Conservation (phyloP, 768 basidiomycete genomes). For the Lactarius akahatsu region DNA sequence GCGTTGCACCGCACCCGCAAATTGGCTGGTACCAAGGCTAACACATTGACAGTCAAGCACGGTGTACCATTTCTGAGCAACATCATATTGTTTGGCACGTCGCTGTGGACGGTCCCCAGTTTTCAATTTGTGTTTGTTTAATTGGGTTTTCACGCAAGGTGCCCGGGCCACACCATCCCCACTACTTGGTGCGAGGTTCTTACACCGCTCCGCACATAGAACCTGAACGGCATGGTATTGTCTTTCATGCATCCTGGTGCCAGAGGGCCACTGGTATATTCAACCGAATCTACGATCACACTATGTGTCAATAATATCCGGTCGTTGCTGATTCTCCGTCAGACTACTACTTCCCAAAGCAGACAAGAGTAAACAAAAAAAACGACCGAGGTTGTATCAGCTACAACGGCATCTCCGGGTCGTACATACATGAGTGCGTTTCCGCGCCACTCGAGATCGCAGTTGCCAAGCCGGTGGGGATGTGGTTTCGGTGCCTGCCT, state of each 20-base stretch:
- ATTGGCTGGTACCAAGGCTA: too few relatives aligned
- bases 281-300: not conserved
- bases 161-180: too few relatives aligned
- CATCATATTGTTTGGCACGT: not conserved
- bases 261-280: not conserved
- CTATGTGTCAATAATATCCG: not conserved
- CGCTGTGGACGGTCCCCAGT: not conserved
- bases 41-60: too few relatives aligned
- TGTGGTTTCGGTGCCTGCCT: not conserved
- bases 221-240: not conserved
- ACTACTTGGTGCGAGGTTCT: not conserved
- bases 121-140: not conserved
- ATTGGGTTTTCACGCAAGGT: not conserved
- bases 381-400: not conserved
- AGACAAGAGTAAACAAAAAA: constrained; percentile 2
- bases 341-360: not conserved
- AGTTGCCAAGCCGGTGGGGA: not conserved
- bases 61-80: too few relatives aligned
- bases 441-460: not conserved
- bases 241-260: not conserved
- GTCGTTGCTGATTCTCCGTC: not conserved
- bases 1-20: too few relatives aligned
- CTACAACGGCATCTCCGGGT: too few relatives aligned
- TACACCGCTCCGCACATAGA: not conserved
- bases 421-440: not conserved